Percentiles rank a stretch among this genome's conserved stretches.
These are phyloP conservation scores for Chrysanthemum makinoi DNA, from an alignment of 129 eudicot species.

Conservation along the genomic window DNA sequence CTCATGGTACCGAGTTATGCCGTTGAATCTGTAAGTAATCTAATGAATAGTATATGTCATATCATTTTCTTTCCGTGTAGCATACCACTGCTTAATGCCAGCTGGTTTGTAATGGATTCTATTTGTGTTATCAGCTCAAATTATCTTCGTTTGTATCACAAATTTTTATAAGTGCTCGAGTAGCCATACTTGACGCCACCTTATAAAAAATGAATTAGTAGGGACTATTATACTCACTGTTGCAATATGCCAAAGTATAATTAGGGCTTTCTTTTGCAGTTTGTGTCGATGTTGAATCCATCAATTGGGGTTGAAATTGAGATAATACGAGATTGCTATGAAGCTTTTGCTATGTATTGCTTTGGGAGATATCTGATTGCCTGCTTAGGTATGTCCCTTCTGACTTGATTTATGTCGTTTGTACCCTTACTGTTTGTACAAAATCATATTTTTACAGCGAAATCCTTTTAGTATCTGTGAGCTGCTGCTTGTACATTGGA, in stretches of 20 bases:
- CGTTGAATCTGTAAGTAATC: slow-evolving; percentile 83
- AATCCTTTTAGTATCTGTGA: not conserved
- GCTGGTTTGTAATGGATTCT: too few species aligned
- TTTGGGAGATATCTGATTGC: slow-evolving; percentile 98
- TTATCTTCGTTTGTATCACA: not conserved
- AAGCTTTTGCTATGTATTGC: slow-evolving; percentile 99
- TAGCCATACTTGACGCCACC: too few species aligned
- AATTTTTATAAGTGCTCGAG: too few species aligned
- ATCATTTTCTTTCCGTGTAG: not conserved
- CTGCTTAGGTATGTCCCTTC: slow-evolving; percentile 71
- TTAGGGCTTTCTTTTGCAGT: slow-evolving; percentile 48
- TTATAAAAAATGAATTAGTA: not conserved
- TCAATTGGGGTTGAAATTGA: slow-evolving; percentile 78
- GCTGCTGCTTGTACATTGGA: not conserved
- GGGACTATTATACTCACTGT: too few species aligned
- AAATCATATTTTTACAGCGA: too few species aligned
- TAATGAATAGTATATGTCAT: slow-evolving; percentile 23
- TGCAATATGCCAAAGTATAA: not conserved
- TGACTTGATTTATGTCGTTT: not conserved
- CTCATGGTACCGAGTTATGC: slow-evolving; percentile 97
- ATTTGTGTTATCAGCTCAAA: not conserved
- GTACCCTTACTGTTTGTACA: not conserved
- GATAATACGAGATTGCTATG: slow-evolving; percentile 93
- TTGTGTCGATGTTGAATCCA: slow-evolving; percentile 79
- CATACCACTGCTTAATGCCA: not conserved